Conservation (phyloP, 176 grass and related monocot species). For the Hyparrhenia diplandra region DNA sequence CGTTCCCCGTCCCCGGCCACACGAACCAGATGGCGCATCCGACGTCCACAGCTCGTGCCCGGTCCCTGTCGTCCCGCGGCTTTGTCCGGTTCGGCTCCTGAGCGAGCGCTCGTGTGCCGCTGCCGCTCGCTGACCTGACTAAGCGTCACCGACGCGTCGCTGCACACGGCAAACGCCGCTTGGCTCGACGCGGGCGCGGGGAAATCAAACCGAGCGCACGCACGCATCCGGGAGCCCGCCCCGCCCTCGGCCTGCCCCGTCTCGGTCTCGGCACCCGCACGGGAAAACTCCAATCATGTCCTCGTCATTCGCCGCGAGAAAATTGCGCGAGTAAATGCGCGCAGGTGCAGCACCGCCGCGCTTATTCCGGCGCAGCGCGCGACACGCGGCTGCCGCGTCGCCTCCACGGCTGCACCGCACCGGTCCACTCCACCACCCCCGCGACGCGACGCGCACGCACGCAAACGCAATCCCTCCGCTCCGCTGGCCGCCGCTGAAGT, state of each 20-base stretch:
- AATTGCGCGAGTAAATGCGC: constrained; percentile 10
- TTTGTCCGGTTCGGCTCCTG: constrained; percentile 28
- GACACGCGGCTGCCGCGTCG: constrained; percentile 41
- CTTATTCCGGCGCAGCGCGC: constrained; percentile 37
- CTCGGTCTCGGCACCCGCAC: not conserved
- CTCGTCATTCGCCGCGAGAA: not conserved
- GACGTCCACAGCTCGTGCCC: constrained; percentile 7
- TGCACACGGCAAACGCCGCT: constrained; percentile 8
- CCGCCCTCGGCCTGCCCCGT: not conserved
- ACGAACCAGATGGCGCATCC: constrained; percentile 17
- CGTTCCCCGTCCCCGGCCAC: not conserved
- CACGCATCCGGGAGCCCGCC: too few species aligned
- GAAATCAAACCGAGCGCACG: not conserved
- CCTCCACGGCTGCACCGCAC: not conserved
- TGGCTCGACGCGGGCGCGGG: not conserved
- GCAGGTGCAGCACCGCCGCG: constrained; percentile 8
- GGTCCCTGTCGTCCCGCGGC: constrained; percentile 15
- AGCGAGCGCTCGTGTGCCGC: too few species aligned
- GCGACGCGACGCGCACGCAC: not conserved
- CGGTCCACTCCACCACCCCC: too few species aligned
- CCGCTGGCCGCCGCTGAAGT: not conserved
- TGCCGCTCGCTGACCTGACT: not conserved
- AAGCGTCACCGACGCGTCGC: not conserved
- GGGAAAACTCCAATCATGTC: not conserved
- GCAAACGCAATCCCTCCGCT: not conserved